These are phyloP conservation scores for Onygenales sp. DNA, from an alignment of 2,329 filamentous ascomycete species.

Conservation along the genomic window DNA sequence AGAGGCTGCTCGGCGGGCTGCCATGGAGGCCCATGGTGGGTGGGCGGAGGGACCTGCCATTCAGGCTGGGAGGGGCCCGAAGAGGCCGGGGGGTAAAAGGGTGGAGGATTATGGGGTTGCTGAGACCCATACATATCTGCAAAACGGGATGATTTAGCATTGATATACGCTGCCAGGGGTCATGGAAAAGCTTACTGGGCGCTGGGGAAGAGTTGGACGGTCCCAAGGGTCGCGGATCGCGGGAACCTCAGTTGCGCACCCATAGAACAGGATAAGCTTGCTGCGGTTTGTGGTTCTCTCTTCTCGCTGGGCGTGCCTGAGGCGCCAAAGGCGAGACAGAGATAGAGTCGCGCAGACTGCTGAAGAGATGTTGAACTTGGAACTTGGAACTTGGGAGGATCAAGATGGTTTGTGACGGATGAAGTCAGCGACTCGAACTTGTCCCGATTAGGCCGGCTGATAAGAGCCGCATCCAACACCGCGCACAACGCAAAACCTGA, in stretches of 20 bases:
- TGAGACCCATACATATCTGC: slow-evolving; percentile 26
- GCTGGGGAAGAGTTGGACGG: not conserved
- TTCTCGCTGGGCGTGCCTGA: not conserved
- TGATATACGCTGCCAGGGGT: not conserved
- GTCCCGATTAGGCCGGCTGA: too few species aligned
- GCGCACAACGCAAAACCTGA: too few species aligned
- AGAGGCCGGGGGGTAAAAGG: slow-evolving; percentile 13
- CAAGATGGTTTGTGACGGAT: too few species aligned
- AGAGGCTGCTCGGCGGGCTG: slow-evolving; percentile 12
- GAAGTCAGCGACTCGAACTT: too few species aligned
- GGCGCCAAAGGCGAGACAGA: not conserved
- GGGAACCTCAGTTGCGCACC: not conserved
- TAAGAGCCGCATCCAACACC: too few species aligned
- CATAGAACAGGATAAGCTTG: not conserved
- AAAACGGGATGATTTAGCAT: not conserved
- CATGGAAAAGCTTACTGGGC: not conserved
- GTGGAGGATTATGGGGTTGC: slow-evolving; percentile 10
- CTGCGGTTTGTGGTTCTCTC: not conserved
- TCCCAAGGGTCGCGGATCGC: not conserved
- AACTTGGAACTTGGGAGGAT: too few species aligned
- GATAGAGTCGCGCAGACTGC: not conserved
- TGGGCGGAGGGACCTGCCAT: slow-evolving; percentile 24
- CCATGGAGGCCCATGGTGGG: slow-evolving; percentile 14
- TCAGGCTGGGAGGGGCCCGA: slow-evolving; percentile 25
- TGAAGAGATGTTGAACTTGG: not conserved